phyloP scores from a whole-genome alignment of 768 basidiomycete species.

The Pisolithus orientalis region DNA sequence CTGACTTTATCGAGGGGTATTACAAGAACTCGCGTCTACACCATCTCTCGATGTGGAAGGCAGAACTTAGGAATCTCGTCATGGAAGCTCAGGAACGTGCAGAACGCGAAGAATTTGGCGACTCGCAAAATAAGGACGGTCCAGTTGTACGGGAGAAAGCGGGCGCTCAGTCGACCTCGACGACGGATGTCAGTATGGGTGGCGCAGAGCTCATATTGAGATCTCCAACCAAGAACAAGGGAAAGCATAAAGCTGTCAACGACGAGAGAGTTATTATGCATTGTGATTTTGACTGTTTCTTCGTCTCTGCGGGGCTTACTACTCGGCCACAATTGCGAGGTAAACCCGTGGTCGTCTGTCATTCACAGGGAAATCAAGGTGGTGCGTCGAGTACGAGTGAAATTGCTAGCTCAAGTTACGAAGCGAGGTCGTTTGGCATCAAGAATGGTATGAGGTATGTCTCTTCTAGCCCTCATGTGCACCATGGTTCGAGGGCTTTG shows the following conservation, averaged over 20 bases:
- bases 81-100: constrained; percentile 70
- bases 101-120: constrained; percentile 33
- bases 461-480: not conserved
- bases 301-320: constrained; percentile 86
- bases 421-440: constrained; percentile 82
- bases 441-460: constrained; percentile 91
- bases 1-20: constrained; percentile 82
- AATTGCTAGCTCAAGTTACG: constrained; percentile 92
- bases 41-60: constrained; percentile 87
- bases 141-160: not conserved
- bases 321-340: constrained; percentile 77
- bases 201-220: constrained; percentile 43
- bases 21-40: constrained; percentile 89
- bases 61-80: constrained; percentile 77
- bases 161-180: not conserved
- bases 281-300: constrained; percentile 95
- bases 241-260: constrained; percentile 45
- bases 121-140: not conserved
- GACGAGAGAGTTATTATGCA: constrained; percentile 76
- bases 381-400: constrained; percentile 83
- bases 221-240: constrained; percentile 44
- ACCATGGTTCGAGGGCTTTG: constrained; percentile 1
- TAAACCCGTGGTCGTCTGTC: constrained; percentile 91
- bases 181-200: constrained; percentile 42
- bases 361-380: constrained; percentile 75